A percentile compares a stretch with the other conserved stretches of the same genome.
Conservation (phyloP, 768 basidiomycete genomes). For the Tubosaeta sp. region DNA sequence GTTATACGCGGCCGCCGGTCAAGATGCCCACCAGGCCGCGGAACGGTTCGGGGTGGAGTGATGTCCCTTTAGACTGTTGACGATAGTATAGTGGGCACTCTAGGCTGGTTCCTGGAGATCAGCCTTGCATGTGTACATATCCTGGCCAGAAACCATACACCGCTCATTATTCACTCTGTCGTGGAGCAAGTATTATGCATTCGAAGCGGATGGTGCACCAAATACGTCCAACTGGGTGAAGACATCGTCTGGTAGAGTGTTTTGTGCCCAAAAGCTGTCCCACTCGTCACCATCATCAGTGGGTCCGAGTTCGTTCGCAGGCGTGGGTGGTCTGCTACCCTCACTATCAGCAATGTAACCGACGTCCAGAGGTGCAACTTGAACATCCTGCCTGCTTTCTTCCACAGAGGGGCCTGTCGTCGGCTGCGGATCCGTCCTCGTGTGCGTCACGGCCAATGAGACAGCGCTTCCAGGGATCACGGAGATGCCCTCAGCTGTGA, state of each 20-base stretch:
- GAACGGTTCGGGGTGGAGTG: constrained; percentile 19
- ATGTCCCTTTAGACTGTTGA: constrained; percentile 18
- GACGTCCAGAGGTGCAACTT: constrained; percentile 35
- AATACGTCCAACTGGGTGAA: constrained; percentile 20
- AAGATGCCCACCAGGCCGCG: constrained; percentile 5
- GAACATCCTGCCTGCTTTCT: constrained; percentile 6
- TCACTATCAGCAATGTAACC: constrained; percentile 30
- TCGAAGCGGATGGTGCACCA: constrained; percentile 2
- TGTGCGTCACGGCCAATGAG: constrained; percentile 1
- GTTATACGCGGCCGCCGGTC: constrained; percentile 11
- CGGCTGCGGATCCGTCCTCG: constrained; percentile 1
- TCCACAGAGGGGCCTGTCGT: constrained; percentile 7
- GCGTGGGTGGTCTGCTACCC: constrained; percentile 13
- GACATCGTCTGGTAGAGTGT: constrained; percentile 39
- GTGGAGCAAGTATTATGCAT: constrained; percentile 10
- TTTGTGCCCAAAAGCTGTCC: constrained; percentile 43
- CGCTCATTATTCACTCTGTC: constrained; percentile 7
- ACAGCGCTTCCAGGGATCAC: constrained; percentile 24
- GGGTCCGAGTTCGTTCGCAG: constrained; percentile 23
- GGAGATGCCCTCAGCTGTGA: constrained; percentile 58
- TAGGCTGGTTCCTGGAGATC: constrained; percentile 15
- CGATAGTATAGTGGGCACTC: not conserved
- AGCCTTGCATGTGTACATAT: not conserved
- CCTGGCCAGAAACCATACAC: not conserved
- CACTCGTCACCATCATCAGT: constrained; percentile 39